Evolutionary conservation across 1,139 yeast species (phyloP).

Genomic region (Debaryomycetaceae sp.): DNA sequence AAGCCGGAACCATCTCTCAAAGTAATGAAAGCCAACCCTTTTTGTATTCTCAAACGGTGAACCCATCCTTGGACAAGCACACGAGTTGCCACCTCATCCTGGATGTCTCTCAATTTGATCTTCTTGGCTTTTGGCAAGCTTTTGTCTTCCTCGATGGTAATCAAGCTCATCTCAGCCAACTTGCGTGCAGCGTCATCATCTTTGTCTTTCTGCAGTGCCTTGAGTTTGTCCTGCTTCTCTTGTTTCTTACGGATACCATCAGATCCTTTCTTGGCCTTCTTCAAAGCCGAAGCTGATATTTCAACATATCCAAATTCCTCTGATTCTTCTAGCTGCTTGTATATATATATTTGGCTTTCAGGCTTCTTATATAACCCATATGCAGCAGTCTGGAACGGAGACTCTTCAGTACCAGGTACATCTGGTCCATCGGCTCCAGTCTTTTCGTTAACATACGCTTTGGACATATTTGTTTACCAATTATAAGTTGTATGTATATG

Average conservation of each 20-base stretch:
- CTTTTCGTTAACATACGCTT: slow-evolving; percentile 65
- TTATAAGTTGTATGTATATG: no score
- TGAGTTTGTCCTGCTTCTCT: slow-evolving; percentile 71
- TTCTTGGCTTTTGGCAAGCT: slow-evolving; percentile 67
- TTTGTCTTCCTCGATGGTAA: slow-evolving; percentile 67
- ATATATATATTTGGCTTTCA: slow-evolving; percentile 62
- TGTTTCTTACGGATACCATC: slow-evolving; percentile 88
- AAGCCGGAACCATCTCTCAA: slow-evolving; percentile 94
- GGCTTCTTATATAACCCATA: slow-evolving; percentile 63
- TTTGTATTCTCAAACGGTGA: slow-evolving; percentile 89
- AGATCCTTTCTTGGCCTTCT: slow-evolving; percentile 95
- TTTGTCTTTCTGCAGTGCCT: slow-evolving; percentile 56
- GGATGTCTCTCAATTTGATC: slow-evolving; percentile 60
- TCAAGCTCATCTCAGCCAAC: slow-evolving; percentile 71
- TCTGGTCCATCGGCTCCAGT: slow-evolving; percentile 62
- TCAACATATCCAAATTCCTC: slow-evolving; percentile 60
- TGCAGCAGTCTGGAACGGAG: slow-evolving; percentile 81
- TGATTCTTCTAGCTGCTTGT: slow-evolving; percentile 59
- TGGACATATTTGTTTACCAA: slow-evolving; percentile 17
- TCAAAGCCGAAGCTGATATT: slow-evolving; percentile 88
- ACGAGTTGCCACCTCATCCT: slow-evolving; percentile 55
- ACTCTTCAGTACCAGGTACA: slow-evolving; percentile 56
- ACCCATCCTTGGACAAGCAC: slow-evolving; percentile 90
- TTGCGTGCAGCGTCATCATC: slow-evolving; percentile 68
- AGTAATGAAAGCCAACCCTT: slow-evolving; percentile 86